Percentiles rank a stretch among this genome's conserved stretches.
Evolutionary conservation across 495 filamentous ascomycete species (phyloP).

Genomic region (Terfezia claveryi): DNA sequence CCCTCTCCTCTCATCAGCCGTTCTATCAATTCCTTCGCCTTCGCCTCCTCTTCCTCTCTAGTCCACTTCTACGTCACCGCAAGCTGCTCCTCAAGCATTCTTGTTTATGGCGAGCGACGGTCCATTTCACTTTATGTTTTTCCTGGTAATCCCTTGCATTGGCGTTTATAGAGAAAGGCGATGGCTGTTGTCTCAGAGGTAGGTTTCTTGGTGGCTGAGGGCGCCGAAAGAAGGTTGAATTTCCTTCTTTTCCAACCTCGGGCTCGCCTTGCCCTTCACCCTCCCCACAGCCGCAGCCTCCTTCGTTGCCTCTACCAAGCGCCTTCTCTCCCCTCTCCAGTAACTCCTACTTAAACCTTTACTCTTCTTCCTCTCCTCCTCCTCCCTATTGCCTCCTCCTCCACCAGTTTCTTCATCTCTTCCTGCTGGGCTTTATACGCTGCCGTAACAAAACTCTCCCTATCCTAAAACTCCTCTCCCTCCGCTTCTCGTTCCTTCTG

Average conservation of each 20-base stretch:
- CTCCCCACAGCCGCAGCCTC: conserved; percentile 28
- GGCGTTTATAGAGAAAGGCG: conserved; percentile 20
- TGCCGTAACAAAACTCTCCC: conserved; percentile 91
- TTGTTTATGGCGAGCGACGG: conserved; percentile 58
- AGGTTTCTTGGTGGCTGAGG: conserved; percentile 9
- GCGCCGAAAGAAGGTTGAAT: conserved; percentile 37
- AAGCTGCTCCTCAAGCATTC: conserved; percentile 68
- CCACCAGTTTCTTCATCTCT: conserved; percentile 53
- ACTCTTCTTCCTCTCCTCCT: conserved; percentile 28
- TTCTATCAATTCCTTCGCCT: conserved; percentile 41
- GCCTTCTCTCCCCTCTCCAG: conserved; percentile 53
- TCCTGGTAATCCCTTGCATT: not conserved
- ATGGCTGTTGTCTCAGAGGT: conserved; percentile 24
- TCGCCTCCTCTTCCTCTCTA: conserved; percentile 51
- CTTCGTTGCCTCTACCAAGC: conserved; percentile 49
- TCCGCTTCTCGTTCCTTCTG: conserved; percentile 76
- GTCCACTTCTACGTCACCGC: conserved; percentile 52
- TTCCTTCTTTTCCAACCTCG: conserved; percentile 33
- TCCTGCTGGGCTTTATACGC: conserved; percentile 88
- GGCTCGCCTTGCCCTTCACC: conserved; percentile 16
- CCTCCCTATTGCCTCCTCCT: conserved; percentile 53
- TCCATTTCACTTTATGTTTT: conserved; percentile 24
- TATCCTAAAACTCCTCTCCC: conserved; percentile 82
- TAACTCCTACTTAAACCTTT: conserved; percentile 61
- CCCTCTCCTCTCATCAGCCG: conserved; percentile 49